phyloP scores from a whole-genome alignment of 2,329 filamentous ascomycete genomes.

The Cladophialophora carrionii region DNA sequence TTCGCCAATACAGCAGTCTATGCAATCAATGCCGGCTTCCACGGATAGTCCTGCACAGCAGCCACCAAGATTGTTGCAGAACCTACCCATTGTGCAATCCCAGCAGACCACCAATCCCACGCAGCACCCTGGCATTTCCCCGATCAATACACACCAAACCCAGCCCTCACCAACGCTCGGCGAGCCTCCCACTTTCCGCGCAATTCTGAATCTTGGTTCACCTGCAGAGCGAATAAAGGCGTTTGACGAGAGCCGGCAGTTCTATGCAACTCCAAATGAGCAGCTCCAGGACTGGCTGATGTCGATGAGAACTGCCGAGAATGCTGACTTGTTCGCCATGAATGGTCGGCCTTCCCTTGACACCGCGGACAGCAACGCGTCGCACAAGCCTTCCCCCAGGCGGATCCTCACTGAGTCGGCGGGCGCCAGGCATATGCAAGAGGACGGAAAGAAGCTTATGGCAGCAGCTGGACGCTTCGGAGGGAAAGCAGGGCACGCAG shows the following conservation, averaged over 20 bases:
- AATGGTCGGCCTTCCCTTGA: conserved; percentile 40
- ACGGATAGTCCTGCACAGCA: neutral
- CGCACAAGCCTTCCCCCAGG: conserved; percentile 27
- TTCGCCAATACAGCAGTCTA: neutral
- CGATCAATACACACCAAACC: neutral
- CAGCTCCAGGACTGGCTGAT: conserved; percentile 68
- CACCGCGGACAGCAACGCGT: conserved; percentile 7
- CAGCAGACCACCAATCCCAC: neutral
- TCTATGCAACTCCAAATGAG: conserved; percentile 73
- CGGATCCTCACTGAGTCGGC: conserved; percentile 33
- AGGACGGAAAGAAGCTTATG: conserved; percentile 85
- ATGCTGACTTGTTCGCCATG: conserved; percentile 50
- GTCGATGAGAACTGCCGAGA: conserved; percentile 54
- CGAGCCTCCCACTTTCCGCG: conserved; percentile 62
- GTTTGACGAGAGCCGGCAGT: conserved; percentile 71
- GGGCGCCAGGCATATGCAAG: conserved; percentile 64
- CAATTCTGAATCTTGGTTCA: conserved; percentile 73
- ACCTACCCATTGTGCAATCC: neutral
- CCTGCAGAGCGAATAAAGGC: conserved; percentile 70
- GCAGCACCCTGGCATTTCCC: neutral
- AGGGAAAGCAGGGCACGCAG: conserved; percentile 73
- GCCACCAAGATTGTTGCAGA: neutral
- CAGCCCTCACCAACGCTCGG: conserved; percentile 9
- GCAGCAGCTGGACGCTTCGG: conserved; percentile 75
- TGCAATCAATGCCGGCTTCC: neutral